These are phyloP conservation scores for Gypsophila paniculata DNA, from an alignment of 179 eudicot genomes.

Conservation along the genomic window DNA sequence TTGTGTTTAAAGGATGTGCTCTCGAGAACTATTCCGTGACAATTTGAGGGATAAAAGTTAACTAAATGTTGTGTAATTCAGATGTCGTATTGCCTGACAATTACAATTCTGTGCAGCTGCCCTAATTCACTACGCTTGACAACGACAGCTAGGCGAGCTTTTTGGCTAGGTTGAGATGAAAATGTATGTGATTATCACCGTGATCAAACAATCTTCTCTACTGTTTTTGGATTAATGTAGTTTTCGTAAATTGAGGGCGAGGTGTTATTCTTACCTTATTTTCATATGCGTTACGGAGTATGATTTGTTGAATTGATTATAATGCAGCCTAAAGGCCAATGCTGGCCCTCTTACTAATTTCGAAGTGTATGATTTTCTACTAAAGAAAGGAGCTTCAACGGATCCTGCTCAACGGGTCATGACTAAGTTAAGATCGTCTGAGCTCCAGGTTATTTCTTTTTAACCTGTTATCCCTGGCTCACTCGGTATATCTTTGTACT, in stretches of 20 bases:
- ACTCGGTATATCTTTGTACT: background rate
- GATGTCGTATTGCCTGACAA: background rate
- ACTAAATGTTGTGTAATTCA: background rate
- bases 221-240: background rate
- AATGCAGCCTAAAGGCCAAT: slow-evolving; percentile 49
- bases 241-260: background rate
- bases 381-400: slow-evolving; percentile 65
- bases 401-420: slow-evolving; percentile 55
- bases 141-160: background rate
- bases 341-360: slow-evolving; percentile 77
- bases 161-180: background rate
- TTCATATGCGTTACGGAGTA: background rate
- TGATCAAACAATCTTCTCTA: background rate
- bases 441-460: slow-evolving; percentile 49
- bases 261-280: background rate
- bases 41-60: too few species aligned
- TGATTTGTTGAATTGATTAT: slow-evolving; percentile 6
- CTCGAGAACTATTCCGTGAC: too few species aligned
- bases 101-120: slow-evolving; percentile 2
- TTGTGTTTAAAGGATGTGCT: too few species aligned
- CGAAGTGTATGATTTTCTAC: slow-evolving; percentile 72
- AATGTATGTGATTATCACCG: too few species aligned
- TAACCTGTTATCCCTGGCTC: background rate
- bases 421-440: slow-evolving; percentile 55
- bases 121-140: background rate